Evolutionary conservation across 768 basidiomycete genomes (phyloP), one percentile per base, ranked within the genome.

Genomic region (Podaxis carcinomalis): DNA sequence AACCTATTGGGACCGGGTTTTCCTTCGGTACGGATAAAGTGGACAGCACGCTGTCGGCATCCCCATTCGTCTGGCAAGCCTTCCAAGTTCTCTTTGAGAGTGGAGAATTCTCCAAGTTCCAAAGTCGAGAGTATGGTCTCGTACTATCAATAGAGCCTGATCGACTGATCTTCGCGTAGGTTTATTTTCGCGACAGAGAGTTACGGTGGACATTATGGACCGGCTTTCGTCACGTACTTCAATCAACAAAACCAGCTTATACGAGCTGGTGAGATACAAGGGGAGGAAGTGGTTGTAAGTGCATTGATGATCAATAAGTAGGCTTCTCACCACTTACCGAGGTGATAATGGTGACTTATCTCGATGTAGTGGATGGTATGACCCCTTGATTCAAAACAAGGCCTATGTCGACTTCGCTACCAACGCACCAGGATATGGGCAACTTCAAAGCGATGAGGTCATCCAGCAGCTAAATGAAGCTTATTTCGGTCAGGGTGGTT

Each of bases 201-300:
- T 39, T 89, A 87, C 64, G 88, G 88, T 40, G 87, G 88, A 1
- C 88, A 89, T 64, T 89, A 87, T 68, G 88, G 83, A 2, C 88
- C 88, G 0, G 78, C 80, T 36, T 88, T 89, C 60, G 86, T 87
- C 56, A 79, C 83, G 63, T 79, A 64, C 66, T 88, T 89, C 66
- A 77, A 86, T 36, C 71, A 85, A 59, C 86, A 89, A 68, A 89
- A 87, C 52, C 71, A 72, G 0, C 70, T 77, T 54, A 87, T 88
- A 55, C 64, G 72, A 7, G 67, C 66, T 6, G 81, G 82, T 5
- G 59, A 65, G 2, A 63, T 87, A 5, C 46, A 77, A 23, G 87
- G 82, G 1, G 83, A 83, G 58, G 71, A 74, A 42, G 72, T 89
- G 51, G 67, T 74, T 3, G 82, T 88, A 62, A 84, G 79, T 57